Conservation (phyloP, 2,329 filamentous ascomycete genomes). For the Neoarthrinium moseri region DNA sequence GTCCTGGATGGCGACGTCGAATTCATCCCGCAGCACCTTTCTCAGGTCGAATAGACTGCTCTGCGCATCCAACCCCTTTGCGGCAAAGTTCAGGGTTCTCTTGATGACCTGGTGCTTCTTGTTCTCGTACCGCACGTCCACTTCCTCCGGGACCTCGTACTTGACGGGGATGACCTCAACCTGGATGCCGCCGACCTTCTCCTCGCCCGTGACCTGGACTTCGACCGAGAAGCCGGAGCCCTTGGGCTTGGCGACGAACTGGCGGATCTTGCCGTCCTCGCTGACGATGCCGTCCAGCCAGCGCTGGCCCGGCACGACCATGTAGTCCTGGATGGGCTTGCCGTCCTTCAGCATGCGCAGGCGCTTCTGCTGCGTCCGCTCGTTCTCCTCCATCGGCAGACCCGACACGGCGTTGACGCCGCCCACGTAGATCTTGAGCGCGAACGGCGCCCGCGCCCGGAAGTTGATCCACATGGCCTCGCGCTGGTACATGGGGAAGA, state of each 20-base stretch:
- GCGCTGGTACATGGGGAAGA: slow-evolving; percentile 44
- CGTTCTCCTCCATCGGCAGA: slow-evolving; percentile 23
- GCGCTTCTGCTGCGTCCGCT: slow-evolving; percentile 13
- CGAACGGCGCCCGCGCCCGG: slow-evolving; percentile 20
- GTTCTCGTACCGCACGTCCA: slow-evolving; percentile 6
- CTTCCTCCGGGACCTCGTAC: neutral
- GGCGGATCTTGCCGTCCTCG: slow-evolving; percentile 35
- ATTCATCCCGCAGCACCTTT: neutral
- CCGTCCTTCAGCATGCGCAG: neutral
- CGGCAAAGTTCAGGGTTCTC: neutral
- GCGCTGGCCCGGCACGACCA: slow-evolving; percentile 33
- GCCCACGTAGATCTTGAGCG: slow-evolving; percentile 37
- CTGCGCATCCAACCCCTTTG: neutral
- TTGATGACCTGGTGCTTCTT: neutral
- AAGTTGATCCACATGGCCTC: slow-evolving; percentile 41
- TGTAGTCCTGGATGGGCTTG: slow-evolving; percentile 22
- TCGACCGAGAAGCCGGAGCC: slow-evolving; percentile 42
- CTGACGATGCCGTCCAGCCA: slow-evolving; percentile 40
- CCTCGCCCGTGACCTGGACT: slow-evolving; percentile 41
- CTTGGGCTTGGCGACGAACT: slow-evolving; percentile 47
- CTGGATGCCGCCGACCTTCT: slow-evolving; percentile 39
- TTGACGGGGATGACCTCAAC: slow-evolving; percentile 38
- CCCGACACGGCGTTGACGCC: slow-evolving; percentile 39
- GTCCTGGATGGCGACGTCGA: neutral
- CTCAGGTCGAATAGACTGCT: neutral